Conservation (phyloP, 352 stramenopile species). For the Globisporangium spiculum region DNA sequence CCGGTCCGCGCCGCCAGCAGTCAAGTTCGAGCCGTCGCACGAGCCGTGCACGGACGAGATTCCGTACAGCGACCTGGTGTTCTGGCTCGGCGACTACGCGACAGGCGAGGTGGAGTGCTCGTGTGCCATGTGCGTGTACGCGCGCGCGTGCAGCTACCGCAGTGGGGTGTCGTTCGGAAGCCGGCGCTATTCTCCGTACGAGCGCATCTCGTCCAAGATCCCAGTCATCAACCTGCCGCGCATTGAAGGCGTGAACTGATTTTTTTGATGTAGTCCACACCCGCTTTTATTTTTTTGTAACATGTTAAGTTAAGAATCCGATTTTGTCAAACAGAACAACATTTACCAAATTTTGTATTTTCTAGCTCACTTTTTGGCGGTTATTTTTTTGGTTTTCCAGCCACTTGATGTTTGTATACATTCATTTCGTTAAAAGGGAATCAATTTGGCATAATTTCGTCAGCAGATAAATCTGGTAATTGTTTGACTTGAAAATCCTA, state of each 20-base stretch:
- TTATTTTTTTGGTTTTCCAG: no score
- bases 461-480: no score
- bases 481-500: no score
- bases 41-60: slow-evolving; percentile 58
- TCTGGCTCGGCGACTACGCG: slow-evolving; percentile 48
- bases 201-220: slow-evolving; percentile 52
- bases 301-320: slow-evolving; percentile 12
- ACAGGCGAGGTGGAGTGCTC: slow-evolving; percentile 50
- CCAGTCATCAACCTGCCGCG: slow-evolving; percentile 51
- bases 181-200: slow-evolving; percentile 35
- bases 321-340: neutral
- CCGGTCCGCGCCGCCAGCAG: neutral
- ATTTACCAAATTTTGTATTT: neutral
- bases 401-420: no score
- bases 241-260: slow-evolving; percentile 66
- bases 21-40: slow-evolving; percentile 41
- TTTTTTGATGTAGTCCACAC: neutral
- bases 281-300: neutral
- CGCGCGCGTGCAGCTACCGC: neutral
- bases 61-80: slow-evolving; percentile 50
- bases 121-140: slow-evolving; percentile 29
- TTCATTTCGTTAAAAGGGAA: no score
- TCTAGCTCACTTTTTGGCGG: no score
- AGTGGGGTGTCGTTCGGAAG: neutral
- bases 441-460: no score